Conservation (phyloP, 176 grass and related monocot species). For the Oryza coarctata region DNA sequence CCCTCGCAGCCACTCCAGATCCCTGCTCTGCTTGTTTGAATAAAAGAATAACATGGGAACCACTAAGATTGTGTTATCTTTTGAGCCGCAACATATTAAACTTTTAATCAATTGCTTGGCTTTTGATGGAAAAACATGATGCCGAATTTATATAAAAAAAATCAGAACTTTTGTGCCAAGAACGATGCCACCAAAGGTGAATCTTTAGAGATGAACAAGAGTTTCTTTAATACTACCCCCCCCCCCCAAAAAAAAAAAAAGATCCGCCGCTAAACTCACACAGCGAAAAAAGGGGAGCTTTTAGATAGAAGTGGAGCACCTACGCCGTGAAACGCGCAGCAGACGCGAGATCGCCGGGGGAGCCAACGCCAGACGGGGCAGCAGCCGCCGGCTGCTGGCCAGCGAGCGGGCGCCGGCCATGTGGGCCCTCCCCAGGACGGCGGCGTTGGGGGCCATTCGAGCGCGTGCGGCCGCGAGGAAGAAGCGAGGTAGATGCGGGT, state of each 20-base stretch:
- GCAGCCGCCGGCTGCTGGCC: not conserved
- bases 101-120: not conserved
- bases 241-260: no score
- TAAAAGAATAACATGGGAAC: conserved; percentile 2
- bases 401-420: not conserved
- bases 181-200: not conserved
- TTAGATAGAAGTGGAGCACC: not conserved
- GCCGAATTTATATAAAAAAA: not conserved
- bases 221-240: not conserved
- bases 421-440: conserved; percentile 11
- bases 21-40: conserved; percentile 39
- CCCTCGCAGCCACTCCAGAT: conserved; percentile 13
- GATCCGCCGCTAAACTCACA: not conserved
- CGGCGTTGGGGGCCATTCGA: conserved; percentile 38
- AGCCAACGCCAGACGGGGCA: not conserved
- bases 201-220: not conserved
- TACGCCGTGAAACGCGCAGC: conserved; percentile 39
- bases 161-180: not conserved
- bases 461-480: no score
- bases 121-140: not conserved
- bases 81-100: not conserved
- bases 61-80: not conserved
- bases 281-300: not conserved
- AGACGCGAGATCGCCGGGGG: not conserved
- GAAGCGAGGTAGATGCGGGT: no score